phyloP scores from a whole-genome alignment of 352 stramenopile genomes.

The Phytophthora cactorum region DNA sequence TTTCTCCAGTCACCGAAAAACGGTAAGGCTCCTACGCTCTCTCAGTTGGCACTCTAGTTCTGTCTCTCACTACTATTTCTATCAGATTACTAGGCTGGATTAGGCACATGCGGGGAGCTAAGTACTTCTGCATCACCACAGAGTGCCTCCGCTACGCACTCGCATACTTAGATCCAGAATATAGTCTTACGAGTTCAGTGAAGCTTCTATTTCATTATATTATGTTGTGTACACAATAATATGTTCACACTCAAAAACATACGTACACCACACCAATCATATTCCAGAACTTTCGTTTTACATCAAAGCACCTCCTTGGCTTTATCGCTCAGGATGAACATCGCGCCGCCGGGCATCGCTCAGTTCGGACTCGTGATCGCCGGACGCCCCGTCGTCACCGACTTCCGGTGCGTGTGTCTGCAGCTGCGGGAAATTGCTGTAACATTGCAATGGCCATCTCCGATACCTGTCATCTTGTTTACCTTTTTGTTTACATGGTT shows the following conservation, averaged over 20 bases:
- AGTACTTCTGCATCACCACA: too few species aligned
- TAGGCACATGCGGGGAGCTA: too few species aligned
- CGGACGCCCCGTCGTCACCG: slow-evolving; percentile 65
- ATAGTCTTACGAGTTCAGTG: too few species aligned
- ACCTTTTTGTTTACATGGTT: not conserved
- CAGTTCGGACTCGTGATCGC: slow-evolving; percentile 77
- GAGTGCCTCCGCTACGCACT: too few species aligned
- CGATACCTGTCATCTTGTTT: not conserved
- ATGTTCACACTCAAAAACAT: not conserved
- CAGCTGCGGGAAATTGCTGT: not conserved
- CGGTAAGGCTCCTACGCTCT: too few species aligned
- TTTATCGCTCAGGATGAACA: slow-evolving; percentile 29
- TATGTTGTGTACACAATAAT: not conserved
- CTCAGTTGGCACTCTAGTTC: too few species aligned
- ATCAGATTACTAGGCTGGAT: too few species aligned
- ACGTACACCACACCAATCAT: not conserved
- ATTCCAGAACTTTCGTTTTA: slow-evolving; percentile 22
- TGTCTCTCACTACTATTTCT: too few species aligned
- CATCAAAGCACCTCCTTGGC: not conserved
- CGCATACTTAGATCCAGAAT: too few species aligned
- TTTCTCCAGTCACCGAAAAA: too few species aligned
- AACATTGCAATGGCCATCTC: not conserved
- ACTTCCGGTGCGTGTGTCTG: slow-evolving; percentile 50
- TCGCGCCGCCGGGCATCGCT: slow-evolving; percentile 33
- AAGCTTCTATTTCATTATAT: too few species aligned